Evolutionary conservation across 495 filamentous ascomycete species (phyloP), one percentile per base, ranked within the genome.

Genomic region (Sphaerosporella brunnea): DNA sequence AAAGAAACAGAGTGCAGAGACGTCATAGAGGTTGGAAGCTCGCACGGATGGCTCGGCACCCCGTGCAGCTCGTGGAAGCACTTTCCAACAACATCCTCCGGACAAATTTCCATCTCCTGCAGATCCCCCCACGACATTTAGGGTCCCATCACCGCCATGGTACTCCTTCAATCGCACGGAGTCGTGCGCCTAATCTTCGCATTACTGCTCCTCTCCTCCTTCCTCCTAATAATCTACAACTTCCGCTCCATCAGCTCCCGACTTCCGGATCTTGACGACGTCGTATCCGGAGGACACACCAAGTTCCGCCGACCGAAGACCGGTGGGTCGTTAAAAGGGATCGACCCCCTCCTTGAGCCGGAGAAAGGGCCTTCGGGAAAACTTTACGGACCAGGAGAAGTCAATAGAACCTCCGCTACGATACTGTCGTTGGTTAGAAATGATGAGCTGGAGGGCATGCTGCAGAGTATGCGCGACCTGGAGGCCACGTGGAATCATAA

Each of bases 401-500:
- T 40, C 11, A 52, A 60, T 16, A 81, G 90, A 52, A 88, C 88
- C 62, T 85, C 88, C 62, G 92, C 92, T 43, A 94, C 92, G 7
- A 72, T 99, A 45, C 73, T 99, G 52, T 76, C 83, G n/a, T 72
- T 99, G 18, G 92, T 96, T 32, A 78, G 92, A 43, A 96, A 99
- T 56, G 74, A 80, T 53, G 92, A 99, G 66, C 59, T 95, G 7
- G 62, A 75, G 20, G 82, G 79, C 11, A 78, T 96, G 70, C 63
- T 99, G 21, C 73, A 77, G 54, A 78, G 82, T 4, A 99, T 99
- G 80, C 65, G 65, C 35, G 88, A 96, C 61, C 69, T 96, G 43
- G 92, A 99, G 65, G 66, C 83, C 51, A 95, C 87, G 5, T 99
- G 85, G 83, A 99, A 99, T 62, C 71, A 75, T 68, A 99, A 96